phyloP scores from a whole-genome alignment of 306 rosid genomes.

The Quercus rubra region DNA sequence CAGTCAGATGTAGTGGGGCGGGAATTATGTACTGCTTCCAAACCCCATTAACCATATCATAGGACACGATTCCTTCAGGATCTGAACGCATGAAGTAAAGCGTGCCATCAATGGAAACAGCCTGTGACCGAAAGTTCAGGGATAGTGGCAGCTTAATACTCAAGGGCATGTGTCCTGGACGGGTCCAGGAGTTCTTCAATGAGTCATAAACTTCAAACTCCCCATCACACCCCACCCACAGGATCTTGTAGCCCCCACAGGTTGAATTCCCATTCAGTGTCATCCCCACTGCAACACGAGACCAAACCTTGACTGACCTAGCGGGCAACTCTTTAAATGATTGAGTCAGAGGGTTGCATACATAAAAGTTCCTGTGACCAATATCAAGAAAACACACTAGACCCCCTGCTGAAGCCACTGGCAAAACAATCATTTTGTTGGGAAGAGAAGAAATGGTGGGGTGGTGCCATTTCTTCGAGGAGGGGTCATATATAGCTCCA shows the following conservation, averaged over 20 bases:
- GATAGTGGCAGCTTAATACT: constrained; percentile 54
- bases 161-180: constrained; percentile 55
- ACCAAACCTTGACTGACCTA: constrained; percentile 68
- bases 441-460: constrained; percentile 60
- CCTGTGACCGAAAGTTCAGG: constrained; percentile 56
- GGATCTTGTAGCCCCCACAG: constrained; percentile 67
- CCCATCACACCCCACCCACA: constrained; percentile 78
- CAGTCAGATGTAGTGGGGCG: constrained; percentile 56
- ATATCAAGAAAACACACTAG: constrained; percentile 78
- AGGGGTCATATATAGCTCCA: constrained; percentile 89
- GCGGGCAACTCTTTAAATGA: constrained; percentile 87
- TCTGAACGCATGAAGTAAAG: constrained; percentile 74
- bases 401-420: constrained; percentile 96
- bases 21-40: constrained; percentile 84
- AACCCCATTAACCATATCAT: constrained; percentile 53
- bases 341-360: constrained; percentile 87
- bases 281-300: constrained; percentile 84
- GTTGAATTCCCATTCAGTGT: constrained; percentile 44
- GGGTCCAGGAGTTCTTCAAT: constrained; percentile 59
- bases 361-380: constrained; percentile 64
- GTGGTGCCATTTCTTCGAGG: constrained; percentile 83
- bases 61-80: constrained; percentile 81
- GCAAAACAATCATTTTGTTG: constrained; percentile 47
- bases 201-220: constrained; percentile 88
- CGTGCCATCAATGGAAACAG: constrained; percentile 55